Base-by-base conservation (phyloP, 306 rosid genomes). In the Oxytropis ochrocephala region DNA sequence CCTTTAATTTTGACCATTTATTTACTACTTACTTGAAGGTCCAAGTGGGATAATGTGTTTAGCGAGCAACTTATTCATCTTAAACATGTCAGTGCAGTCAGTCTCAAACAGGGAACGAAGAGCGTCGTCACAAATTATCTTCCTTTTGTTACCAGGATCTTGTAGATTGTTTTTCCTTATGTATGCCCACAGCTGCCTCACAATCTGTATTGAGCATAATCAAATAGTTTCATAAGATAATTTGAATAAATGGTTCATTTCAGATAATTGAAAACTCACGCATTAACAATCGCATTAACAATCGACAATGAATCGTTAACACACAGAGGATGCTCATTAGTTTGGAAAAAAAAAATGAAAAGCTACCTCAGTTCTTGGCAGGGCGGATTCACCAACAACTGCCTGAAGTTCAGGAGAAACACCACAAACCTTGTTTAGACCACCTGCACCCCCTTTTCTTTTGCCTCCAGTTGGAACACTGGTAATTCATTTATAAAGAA, bases 81-180 rank as follows among this genome's bases (percentile, higher is more conserved):
- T 89, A 86, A 89, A 89, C 96, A 89, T 89, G 80, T 89, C 96
- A 69, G 96, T 89, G 78, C 92, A 84, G 82, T 89, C 96, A 1
- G 96, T 89, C 88, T 89, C 92, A 59, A 89, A 89, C 11, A 86
- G 85, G 84, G 83, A 50, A 7, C 90, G 96, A 80, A 89, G 72
- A 11, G 91, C 92, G 42, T 86, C 96, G 19, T 89, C 89, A 47
- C 96, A 89, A 33, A 89, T 89, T 50, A 89, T 89, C 84, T 86
- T 89, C 71, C 92, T 85, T 74, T 89, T 89, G 79, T 89, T 89
- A 73, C 87, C 83, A 12, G 96, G 96, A 81, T 89, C 96, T 78
- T 89, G 96, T 59, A 89, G 96, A 70, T 89, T 86, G 83, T 89
- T 79, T 64, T 86, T 89, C 87, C 88, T 86, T 83, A 89, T 89